Evolutionary conservation across 164 flowering plant genomes (phyloP).

Genomic region (Piper betle): DNA sequence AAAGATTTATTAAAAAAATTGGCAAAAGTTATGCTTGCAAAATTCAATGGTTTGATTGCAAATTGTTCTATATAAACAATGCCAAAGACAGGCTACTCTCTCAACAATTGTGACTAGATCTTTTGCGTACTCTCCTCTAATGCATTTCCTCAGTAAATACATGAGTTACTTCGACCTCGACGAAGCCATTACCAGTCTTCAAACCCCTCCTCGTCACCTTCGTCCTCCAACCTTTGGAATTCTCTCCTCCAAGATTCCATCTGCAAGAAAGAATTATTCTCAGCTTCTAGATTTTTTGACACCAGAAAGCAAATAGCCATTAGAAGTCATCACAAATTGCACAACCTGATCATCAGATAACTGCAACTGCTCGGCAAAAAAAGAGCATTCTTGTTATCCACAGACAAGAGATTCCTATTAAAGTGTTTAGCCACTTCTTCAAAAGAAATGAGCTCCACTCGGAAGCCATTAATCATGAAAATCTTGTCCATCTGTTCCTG

Average conservation of each 20-base stretch:
- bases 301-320: background rate
- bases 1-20: too few relatives aligned
- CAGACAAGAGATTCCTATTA: slow-evolving; percentile 20
- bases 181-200: slow-evolving; percentile 28
- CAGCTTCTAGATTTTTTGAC: too few relatives aligned
- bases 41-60: too few relatives aligned
- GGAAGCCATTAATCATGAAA: slow-evolving; percentile 63
- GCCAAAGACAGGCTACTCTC: too few relatives aligned
- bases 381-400: slow-evolving; percentile 27
- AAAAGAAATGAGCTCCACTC: slow-evolving; percentile 29
- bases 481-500: slow-evolving; percentile 50
- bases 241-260: slow-evolving; percentile 80
- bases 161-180: background rate
- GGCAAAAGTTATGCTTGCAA: too few relatives aligned
- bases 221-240: slow-evolving; percentile 64
- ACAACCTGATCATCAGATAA: slow-evolving; percentile 81
- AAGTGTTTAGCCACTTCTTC: slow-evolving; percentile 32
- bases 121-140: background rate
- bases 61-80: too few relatives aligned
- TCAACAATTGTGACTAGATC: too few relatives aligned
- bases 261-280: slow-evolving; percentile 19
- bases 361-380: slow-evolving; percentile 69
- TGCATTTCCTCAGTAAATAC: background rate
- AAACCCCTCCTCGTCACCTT: slow-evolving; percentile 91
- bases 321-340: background rate